Evolutionary conservation across 306 rosid species (phyloP).

Genomic region (Chamaecrista fasciculata): DNA sequence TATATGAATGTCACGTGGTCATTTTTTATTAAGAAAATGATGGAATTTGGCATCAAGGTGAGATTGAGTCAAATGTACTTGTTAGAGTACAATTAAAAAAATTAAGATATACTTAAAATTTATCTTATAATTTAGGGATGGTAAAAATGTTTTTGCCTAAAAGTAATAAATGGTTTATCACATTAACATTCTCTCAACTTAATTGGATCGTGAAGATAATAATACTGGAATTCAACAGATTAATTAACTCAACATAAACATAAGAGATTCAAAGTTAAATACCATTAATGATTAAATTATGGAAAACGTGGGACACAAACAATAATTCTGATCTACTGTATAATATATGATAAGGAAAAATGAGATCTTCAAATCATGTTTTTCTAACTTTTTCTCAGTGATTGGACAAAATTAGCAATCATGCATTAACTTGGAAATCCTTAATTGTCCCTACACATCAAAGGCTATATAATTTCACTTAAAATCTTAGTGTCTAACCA

Average conservation of each 20-base stretch:
- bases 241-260: no score
- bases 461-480: background rate
- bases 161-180: background rate
- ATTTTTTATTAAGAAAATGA: no score
- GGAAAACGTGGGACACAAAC: background rate
- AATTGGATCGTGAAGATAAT: background rate
- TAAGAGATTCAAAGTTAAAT: background rate
- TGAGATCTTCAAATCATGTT: background rate
- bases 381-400: constrained; percentile 29
- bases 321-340: constrained; percentile 19
- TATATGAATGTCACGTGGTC: no score
- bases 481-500: constrained; percentile 17
- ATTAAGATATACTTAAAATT: no score
- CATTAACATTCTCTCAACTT: background rate
- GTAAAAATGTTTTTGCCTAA: no score
- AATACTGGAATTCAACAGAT: background rate
- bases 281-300: background rate
- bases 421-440: constrained; percentile 25
- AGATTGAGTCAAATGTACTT: no score
- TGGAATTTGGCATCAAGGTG: no score
- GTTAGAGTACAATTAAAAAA: no score
- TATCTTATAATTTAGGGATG: no score
- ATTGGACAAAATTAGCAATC: constrained; percentile 44
- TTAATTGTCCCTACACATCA: constrained; percentile 30
- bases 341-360: constrained; percentile 7